These are phyloP conservation scores for Diaporthe velutina DNA, from an alignment of 2,329 filamentous ascomycete genomes.

Conservation along the genomic window DNA sequence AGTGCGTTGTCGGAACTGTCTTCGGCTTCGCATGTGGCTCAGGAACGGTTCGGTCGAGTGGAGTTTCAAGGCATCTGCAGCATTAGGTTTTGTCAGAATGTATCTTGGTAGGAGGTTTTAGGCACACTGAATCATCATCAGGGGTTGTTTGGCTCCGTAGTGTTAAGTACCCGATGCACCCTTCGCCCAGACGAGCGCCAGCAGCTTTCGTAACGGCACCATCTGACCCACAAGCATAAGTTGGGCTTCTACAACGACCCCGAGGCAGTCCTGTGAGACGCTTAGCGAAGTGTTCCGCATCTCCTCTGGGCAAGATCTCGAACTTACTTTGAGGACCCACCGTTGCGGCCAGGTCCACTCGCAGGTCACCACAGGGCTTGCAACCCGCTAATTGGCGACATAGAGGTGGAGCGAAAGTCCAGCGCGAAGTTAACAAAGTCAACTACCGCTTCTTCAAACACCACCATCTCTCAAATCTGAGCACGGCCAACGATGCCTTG, in stretches of 20 bases:
- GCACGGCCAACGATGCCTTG: neutral
- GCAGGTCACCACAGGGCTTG: neutral
- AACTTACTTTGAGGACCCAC: neutral
- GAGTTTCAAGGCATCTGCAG: constrained; percentile 6
- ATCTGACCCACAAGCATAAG: neutral
- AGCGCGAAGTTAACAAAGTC: neutral
- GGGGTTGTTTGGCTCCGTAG: neutral
- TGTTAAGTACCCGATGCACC: neutral
- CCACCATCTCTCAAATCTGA: neutral
- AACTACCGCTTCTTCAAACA: neutral
- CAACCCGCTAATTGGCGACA: neutral
- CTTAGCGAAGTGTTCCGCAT: neutral
- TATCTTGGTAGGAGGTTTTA: neutral
- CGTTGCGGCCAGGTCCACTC: neutral
- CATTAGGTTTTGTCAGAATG: neutral
- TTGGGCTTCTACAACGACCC: neutral
- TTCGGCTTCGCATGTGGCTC: neutral
- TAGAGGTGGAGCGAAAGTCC: neutral
- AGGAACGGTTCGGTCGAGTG: neutral
- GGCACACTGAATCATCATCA: neutral
- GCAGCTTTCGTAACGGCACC: neutral
- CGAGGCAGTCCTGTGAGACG: neutral
- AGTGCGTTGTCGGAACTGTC: neutral
- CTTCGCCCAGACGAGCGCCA: neutral
- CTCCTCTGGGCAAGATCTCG: neutral